A percentile compares a stretch with the other conserved stretches of the same genome.
Evolutionary conservation across 768 basidiomycete species (phyloP).

Genomic region (Boletus rubescentipes): DNA sequence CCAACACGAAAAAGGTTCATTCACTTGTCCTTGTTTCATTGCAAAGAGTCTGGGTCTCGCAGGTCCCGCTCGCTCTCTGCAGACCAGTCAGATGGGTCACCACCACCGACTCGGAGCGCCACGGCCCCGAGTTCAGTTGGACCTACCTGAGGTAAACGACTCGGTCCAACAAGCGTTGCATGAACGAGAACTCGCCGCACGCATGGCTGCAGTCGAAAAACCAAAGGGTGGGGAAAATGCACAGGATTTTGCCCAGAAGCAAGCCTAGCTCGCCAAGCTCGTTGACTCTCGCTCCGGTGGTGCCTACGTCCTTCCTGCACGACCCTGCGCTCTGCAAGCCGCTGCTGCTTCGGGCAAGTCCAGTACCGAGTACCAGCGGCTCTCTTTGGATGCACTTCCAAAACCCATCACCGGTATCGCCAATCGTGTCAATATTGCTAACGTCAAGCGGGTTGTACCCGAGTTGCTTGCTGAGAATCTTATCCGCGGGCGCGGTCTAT

Average conservation of each 20-base stretch:
- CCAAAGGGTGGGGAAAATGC: constrained; percentile 45
- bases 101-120: constrained; percentile 45
- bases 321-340: constrained; percentile 83
- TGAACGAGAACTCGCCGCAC: constrained; percentile 74
- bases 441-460: constrained; percentile 92
- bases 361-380: constrained; percentile 86
- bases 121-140: constrained; percentile 31
- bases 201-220: constrained; percentile 67
- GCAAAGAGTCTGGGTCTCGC: background rate
- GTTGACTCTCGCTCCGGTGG: constrained; percentile 83
- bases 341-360: constrained; percentile 82
- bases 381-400: constrained; percentile 97
- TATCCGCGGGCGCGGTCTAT: constrained; percentile 88
- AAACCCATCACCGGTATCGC: constrained; percentile 99
- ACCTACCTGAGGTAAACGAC: constrained; percentile 57
- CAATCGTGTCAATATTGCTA: constrained; percentile 95
- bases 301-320: constrained; percentile 95
- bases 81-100: constrained; percentile 32
- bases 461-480: constrained; percentile 94
- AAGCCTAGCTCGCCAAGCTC: constrained; percentile 89
- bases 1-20: constrained; percentile 47
- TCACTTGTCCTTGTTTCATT: background rate
- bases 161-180: constrained; percentile 73
- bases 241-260: constrained; percentile 57
- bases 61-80: constrained; percentile 54